Evolutionary conservation across 768 basidiomycete species (phyloP).

Genomic region (Russula compacta): DNA sequence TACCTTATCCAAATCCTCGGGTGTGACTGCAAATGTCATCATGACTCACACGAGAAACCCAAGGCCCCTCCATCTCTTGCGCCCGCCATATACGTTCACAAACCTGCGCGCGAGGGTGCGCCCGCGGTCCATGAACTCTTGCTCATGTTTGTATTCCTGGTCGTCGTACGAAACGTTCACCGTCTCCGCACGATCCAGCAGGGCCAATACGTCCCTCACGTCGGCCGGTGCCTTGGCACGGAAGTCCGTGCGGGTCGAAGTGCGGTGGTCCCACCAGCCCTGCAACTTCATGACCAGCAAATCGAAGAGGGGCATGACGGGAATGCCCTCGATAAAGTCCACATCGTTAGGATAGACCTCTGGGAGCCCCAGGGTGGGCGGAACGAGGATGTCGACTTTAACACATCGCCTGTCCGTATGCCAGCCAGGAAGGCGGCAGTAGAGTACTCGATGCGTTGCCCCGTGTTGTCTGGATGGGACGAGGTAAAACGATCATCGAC

Average conservation of each 20-base stretch:
- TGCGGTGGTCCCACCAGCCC: not conserved
- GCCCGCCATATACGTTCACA: no score
- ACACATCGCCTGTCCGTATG: not conserved
- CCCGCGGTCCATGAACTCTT: no score
- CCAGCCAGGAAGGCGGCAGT: slow-evolving; percentile 10
- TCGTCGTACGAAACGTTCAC: not conserved
- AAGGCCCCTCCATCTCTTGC: no score
- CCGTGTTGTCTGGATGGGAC: not conserved
- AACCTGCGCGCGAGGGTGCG: no score
- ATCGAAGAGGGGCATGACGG: slow-evolving; percentile 8
- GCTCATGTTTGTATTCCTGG: no score
- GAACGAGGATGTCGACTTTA: slow-evolving; percentile 11
- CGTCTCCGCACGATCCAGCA: not conserved
- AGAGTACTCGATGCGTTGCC: not conserved
- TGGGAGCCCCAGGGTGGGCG: not conserved
- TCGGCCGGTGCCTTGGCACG: not conserved
- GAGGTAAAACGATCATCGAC: slow-evolving; percentile 6
- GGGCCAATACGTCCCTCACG: not conserved
- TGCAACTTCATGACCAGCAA: slow-evolving; percentile 11
- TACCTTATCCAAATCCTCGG: no score
- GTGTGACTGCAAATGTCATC: no score
- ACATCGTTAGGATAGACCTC: no score
- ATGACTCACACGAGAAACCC: no score
- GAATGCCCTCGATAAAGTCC: not conserved
- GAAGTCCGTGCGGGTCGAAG: not conserved